These are phyloP conservation scores for Luffa aegyptiaca DNA, from an alignment of 306 rosid species.

Conservation along the genomic window DNA sequence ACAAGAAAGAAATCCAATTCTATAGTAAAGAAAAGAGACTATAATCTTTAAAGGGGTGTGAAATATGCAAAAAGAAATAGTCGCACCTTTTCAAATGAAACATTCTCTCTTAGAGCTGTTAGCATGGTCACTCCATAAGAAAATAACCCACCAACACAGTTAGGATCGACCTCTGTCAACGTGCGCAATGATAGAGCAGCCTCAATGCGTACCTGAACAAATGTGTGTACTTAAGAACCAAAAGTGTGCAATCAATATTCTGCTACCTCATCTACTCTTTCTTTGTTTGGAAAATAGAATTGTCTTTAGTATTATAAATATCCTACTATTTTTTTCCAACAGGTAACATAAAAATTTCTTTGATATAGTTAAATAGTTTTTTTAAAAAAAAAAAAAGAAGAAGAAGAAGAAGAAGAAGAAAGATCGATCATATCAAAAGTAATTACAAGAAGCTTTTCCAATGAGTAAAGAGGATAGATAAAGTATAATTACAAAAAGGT, in stretches of 20 bases:
- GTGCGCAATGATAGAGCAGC: slow-evolving; percentile 84
- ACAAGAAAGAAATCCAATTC: too few relatives aligned
- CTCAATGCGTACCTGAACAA: slow-evolving; percentile 77
- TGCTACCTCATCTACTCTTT: background rate
- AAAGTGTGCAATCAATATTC: background rate
- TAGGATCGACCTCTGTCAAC: slow-evolving; percentile 92
- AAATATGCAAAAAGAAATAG: slow-evolving; percentile 9
- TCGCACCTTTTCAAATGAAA: slow-evolving; percentile 79
- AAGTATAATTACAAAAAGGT: too few relatives aligned
- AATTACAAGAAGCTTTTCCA: too few relatives aligned
- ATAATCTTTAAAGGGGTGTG: too few relatives aligned
- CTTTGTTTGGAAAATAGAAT: background rate
- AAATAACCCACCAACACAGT: slow-evolving; percentile 93
- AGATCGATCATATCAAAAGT: too few relatives aligned
- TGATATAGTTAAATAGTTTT: too few relatives aligned
- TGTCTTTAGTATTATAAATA: background rate
- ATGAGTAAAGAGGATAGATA: too few relatives aligned
- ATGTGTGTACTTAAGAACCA: background rate
- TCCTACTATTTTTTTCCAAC: too few relatives aligned
- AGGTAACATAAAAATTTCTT: too few relatives aligned
- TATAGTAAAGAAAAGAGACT: too few relatives aligned
- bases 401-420: too few relatives aligned
- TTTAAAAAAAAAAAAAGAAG: too few relatives aligned
- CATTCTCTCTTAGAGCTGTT: slow-evolving; percentile 81
- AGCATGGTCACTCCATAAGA: slow-evolving; percentile 85